Percentiles rank a stretch among this genome's conserved stretches.
Evolutionary conservation across 129 eudicot genomes (phyloP).

Genomic region (Ambrosia artemisiifolia): DNA sequence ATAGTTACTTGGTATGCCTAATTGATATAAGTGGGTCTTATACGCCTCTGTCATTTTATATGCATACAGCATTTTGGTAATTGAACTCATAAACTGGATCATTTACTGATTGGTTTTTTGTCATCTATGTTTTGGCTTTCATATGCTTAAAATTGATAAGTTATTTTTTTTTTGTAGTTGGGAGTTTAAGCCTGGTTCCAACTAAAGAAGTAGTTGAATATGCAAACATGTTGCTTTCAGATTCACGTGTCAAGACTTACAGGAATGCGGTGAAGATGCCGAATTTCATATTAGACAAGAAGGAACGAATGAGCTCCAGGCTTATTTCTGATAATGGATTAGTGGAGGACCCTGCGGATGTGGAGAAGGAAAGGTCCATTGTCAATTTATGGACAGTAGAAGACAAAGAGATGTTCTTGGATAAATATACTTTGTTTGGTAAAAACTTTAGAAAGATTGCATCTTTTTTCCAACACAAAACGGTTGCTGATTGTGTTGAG

Average conservation of each 20-base stretch:
- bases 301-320: conserved; percentile 46
- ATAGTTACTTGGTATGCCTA: background rate
- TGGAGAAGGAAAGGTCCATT: conserved; percentile 65
- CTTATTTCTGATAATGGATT: conserved; percentile 66
- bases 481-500: conserved; percentile 82
- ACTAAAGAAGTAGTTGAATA: conserved; percentile 49
- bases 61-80: background rate
- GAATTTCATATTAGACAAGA: conserved; percentile 56
- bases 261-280: conserved; percentile 71
- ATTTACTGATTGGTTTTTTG: background rate
- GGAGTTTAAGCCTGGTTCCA: conserved; percentile 51
- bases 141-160: background rate
- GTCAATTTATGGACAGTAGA: conserved; percentile 69
- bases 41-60: background rate
- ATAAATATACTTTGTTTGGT: conserved; percentile 53
- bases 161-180: conserved; percentile 43
- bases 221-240: conserved; percentile 53
- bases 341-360: conserved; percentile 70
- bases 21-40: background rate
- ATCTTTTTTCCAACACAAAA: conserved; percentile 68
- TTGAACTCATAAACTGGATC: no score
- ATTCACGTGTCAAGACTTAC: conserved; percentile 41
- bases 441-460: conserved; percentile 80
- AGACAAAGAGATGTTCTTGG: conserved; percentile 63
- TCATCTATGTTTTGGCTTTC: background rate